A percentile compares a stretch with the other conserved stretches of the same genome.
Conservation (phyloP, 352 stramenopile genomes). For the Phytophthora niederhauseri region DNA sequence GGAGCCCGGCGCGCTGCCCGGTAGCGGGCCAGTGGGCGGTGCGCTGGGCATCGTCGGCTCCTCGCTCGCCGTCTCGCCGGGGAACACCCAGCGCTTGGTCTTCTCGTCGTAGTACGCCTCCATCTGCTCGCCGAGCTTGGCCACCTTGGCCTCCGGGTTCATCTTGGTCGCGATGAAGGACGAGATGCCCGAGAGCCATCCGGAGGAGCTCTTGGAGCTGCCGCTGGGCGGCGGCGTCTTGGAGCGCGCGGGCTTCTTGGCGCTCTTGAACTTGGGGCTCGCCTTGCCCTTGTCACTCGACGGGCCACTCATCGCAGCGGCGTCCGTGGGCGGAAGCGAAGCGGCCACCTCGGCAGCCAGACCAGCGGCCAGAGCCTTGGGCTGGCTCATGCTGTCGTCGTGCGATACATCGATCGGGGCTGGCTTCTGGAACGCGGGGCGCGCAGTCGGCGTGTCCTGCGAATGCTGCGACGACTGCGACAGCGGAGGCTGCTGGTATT, state of each 20-base stretch:
- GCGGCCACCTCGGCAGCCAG: slow-evolving; percentile 23
- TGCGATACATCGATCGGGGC: slow-evolving; percentile 14
- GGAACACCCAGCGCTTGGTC: slow-evolving; percentile 90
- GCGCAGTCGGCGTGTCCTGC: slow-evolving; percentile 19
- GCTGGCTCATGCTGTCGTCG: slow-evolving; percentile 20
- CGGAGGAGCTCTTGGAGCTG: slow-evolving; percentile 53
- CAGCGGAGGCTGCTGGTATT: slow-evolving; percentile 22
- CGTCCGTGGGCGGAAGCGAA: slow-evolving; percentile 25
- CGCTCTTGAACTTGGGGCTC: slow-evolving; percentile 68
- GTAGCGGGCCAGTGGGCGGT: slow-evolving; percentile 68
- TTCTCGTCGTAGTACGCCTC: slow-evolving; percentile 85
- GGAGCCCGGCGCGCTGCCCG: slow-evolving; percentile 53
- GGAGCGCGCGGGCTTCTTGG: slow-evolving; percentile 65
- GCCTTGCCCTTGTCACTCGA: slow-evolving; percentile 76
- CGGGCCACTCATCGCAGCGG: slow-evolving; percentile 43
- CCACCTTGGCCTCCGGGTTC: slow-evolving; percentile 86
- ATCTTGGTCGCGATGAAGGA: slow-evolving; percentile 79
- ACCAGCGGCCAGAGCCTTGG: slow-evolving; percentile 21
- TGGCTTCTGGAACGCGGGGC: slow-evolving; percentile 25
- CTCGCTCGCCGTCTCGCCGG: slow-evolving; percentile 70
- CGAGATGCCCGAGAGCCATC: slow-evolving; percentile 68
- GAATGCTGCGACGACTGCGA: slow-evolving; percentile 35
- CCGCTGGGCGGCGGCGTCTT: slow-evolving; percentile 85
- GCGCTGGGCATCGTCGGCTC: slow-evolving; percentile 69
- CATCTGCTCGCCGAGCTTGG: slow-evolving; percentile 79